Evolutionary conservation across 2,329 filamentous ascomycete genomes (phyloP).

Genomic region (Xylariaceae sp.): DNA sequence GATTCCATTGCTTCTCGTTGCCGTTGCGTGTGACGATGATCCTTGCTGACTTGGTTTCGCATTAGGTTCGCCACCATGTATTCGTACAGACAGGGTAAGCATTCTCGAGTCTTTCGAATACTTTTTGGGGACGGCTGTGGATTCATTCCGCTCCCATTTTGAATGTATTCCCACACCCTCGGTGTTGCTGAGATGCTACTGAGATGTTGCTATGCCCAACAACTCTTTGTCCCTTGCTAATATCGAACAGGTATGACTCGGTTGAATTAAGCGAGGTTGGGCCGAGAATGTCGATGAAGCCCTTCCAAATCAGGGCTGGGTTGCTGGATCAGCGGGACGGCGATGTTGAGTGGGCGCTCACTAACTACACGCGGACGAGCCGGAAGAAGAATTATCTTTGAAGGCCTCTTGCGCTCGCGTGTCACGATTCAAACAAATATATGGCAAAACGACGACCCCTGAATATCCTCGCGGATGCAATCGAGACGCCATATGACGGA

Average conservation of each 20-base stretch:
- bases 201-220: not conserved
- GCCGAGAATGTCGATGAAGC: conserved; percentile 92
- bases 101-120: not conserved
- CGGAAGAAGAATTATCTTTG: conserved; percentile 94
- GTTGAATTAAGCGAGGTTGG: conserved; percentile 87
- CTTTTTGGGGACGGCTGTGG: not conserved
- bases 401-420: conserved; percentile 23
- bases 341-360: conserved; percentile 93
- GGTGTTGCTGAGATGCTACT: too few relatives aligned
- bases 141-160: not conserved
- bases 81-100: conserved; percentile 69
- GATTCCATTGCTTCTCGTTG: not conserved
- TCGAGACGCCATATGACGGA: conserved; percentile 22
- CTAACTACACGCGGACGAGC: conserved; percentile 88
- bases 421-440: conserved; percentile 19
- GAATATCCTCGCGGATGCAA: conserved; percentile 21
- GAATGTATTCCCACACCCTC: not conserved
- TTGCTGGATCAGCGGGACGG: conserved; percentile 92
- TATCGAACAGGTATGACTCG: conserved; percentile 57
- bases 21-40: not conserved
- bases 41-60: conserved; percentile 3
- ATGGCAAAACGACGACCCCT: conserved; percentile 21
- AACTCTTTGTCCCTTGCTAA: conserved; percentile 35
- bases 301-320: conserved; percentile 88
- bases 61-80: conserved; percentile 72